A percentile compares a stretch with the other conserved stretches of the same genome.
Evolutionary conservation across 306 rosid genomes (phyloP).

Genomic region (Alnus rubra): DNA sequence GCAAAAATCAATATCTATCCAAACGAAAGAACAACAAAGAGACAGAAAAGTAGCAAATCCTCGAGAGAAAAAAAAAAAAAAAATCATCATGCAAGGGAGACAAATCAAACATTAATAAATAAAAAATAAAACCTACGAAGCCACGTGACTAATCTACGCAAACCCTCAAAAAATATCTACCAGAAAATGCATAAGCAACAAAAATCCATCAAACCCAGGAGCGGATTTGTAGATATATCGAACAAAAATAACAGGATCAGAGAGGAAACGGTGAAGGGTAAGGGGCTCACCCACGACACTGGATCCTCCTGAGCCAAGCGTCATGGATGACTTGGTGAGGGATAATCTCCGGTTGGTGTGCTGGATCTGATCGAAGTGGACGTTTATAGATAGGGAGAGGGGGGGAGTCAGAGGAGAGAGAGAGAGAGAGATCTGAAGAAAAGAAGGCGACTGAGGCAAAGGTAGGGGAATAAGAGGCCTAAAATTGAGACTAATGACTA

Average conservation of each 20-base stretch:
- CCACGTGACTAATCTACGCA: background rate
- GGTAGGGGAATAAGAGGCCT: conserved; percentile 36
- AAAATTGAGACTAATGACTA: conserved; percentile 4
- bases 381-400: conserved; percentile 13
- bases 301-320: conserved; percentile 98
- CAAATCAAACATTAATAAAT: background rate
- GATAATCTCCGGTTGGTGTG: conserved; percentile 20
- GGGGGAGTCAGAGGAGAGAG: conserved; percentile 16
- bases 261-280: background rate
- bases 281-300: conserved; percentile 87
- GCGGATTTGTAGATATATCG: background rate
- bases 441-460: conserved; percentile 32
- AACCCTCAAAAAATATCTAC: conserved; percentile 3
- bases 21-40: background rate
- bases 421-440: conserved; percentile 32
- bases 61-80: conserved; percentile 7
- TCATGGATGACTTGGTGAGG: conserved; percentile 58
- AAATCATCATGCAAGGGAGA: conserved; percentile 1
- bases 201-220: conserved; percentile 7
- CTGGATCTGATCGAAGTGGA: conserved; percentile 61
- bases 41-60: conserved; percentile 1
- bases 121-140: background rate
- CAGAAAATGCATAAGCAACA: conserved; percentile 24
- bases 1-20: conserved; percentile 11
- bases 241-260: conserved; percentile 6